Evolutionary conservation across 2,329 filamentous ascomycete genomes (phyloP), one percentile per base, ranked within the genome.

Genomic region (Calcarisporium arbuscula): DNA sequence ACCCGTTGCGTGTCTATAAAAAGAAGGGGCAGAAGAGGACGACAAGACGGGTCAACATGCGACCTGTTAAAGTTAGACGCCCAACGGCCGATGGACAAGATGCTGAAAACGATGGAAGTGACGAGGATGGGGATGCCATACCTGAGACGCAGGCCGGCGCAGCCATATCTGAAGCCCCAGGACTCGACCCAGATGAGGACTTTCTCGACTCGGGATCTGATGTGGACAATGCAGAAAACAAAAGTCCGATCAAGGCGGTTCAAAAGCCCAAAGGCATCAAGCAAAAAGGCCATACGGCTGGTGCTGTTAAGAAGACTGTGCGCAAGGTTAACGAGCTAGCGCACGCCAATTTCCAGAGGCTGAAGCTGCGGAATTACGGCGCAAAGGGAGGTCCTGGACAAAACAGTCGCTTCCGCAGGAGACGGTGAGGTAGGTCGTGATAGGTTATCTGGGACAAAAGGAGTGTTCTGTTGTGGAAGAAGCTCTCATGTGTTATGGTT

Each of bases 21-120:
- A 92, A 92, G 72, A 85, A 85, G 64, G 85, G 84, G 0, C 74
- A 85, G 54, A 92, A 92, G 65, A 70, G 85, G 41, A 86, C 84
- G 36, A 90, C 85, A 4, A 69, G 80, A 42, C 66, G 70, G 30
- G 69, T 74, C 36, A 87, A 80, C 40, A 85, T 82, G 64, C 68
- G 62, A 42, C 76, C 75, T 3, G 69, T 60, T 1, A 54, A 64
- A 36, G 52, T 55, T 6, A 72, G 69, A 49, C 68, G 77, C 23
- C 67, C 71, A 16, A 43, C 55, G 12, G 51, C 56, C 4, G 53
- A 56, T 26, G 47, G 39, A 4, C n/a, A n/a, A n/a, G 50, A 35
- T 1, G 44, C 47, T 2, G 48, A 51, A 3, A 50, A 54, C 8
- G 56, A 57, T 2, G 63, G 60, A 8, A 61, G 64, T 0, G 44